A percentile compares a stretch with the other conserved stretches of the same genome.
Conservation (phyloP, 1,284 basidiomycete species). For the Rugiboletus extremiorientalis region DNA sequence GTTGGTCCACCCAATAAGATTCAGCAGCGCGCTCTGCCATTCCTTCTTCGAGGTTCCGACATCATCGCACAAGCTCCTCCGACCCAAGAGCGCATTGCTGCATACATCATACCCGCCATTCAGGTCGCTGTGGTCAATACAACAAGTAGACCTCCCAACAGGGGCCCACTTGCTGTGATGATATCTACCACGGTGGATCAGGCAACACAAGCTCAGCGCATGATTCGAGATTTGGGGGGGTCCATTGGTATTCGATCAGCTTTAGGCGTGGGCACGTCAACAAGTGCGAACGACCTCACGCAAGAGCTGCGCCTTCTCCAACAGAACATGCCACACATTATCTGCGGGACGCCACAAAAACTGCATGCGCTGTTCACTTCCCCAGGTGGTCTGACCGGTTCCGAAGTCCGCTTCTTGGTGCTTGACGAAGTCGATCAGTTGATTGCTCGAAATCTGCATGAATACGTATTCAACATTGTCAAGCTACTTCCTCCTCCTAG, state of each 20-base stretch:
- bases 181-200: conserved; percentile 98
- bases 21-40: conserved; percentile 94
- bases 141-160: conserved; percentile 51
- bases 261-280: conserved; percentile 77
- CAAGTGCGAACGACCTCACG: conserved; percentile 61
- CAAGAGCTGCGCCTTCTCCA: conserved; percentile 84
- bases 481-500: conserved; percentile 85
- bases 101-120: conserved; percentile 93
- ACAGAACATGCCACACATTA: conserved; percentile 90
- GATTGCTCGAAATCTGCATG: conserved; percentile 94
- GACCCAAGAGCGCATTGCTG: conserved; percentile 96
- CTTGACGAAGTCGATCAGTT: conserved; percentile 98
- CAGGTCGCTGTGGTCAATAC: conserved; percentile 77
- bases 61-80: conserved; percentile 99
- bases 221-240: conserved; percentile 92
- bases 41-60: conserved; percentile 90
- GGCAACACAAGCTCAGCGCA: conserved; percentile 96
- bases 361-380: conserved; percentile 90
- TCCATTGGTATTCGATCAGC: conserved; percentile 89
- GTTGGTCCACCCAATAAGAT: conserved; percentile 99
- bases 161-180: conserved; percentile 87
- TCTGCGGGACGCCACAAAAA: conserved; percentile 97
- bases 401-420: conserved; percentile 89
- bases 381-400: conserved; percentile 70
- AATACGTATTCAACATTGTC: conserved; percentile 91